Percentiles rank a stretch among this genome's conserved stretches.
Evolutionary conservation across 805 yeast genomes (phyloP).

Genomic region (Candida corydali): DNA sequence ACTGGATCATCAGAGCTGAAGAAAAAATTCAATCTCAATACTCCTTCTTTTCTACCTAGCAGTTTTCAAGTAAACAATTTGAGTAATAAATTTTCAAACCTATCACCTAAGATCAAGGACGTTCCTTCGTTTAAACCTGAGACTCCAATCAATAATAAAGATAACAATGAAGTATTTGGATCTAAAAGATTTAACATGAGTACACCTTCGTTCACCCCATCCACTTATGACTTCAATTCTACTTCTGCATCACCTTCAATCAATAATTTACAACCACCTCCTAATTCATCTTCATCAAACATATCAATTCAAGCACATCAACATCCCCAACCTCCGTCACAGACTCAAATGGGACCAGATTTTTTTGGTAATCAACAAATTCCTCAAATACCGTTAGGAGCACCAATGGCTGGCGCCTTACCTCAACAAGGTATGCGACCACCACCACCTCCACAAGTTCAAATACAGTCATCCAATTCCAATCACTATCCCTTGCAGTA

Average conservation of each 20-base stretch:
- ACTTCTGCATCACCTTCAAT: conserved; percentile 5
- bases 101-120: conserved; percentile 47
- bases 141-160: conserved; percentile 18
- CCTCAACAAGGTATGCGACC: not conserved
- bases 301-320: not conserved
- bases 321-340: not conserved
- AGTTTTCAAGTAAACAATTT: conserved; percentile 14
- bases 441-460: conserved; percentile 12
- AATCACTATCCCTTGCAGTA: conserved; percentile 58
- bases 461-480: conserved; percentile 13
- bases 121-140: conserved; percentile 48
- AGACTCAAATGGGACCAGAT: not conserved
- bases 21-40: conserved; percentile 35
- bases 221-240: conserved; percentile 3
- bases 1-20: conserved; percentile 7
- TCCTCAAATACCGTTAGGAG: not conserved
- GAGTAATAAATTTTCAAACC: conserved; percentile 35
- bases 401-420: not conserved
- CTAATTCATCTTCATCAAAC: conserved; percentile 3
- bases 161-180: conserved; percentile 12
- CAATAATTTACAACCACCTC: not conserved
- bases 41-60: conserved; percentile 41
- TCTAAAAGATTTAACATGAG: conserved; percentile 31
- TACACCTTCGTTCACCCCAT: conserved; percentile 39
- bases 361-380: not conserved